Percentiles rank a stretch among this genome's conserved stretches.
phyloP scores from a whole-genome alignment of 306 rosid species.

The Glycine soja region DNA sequence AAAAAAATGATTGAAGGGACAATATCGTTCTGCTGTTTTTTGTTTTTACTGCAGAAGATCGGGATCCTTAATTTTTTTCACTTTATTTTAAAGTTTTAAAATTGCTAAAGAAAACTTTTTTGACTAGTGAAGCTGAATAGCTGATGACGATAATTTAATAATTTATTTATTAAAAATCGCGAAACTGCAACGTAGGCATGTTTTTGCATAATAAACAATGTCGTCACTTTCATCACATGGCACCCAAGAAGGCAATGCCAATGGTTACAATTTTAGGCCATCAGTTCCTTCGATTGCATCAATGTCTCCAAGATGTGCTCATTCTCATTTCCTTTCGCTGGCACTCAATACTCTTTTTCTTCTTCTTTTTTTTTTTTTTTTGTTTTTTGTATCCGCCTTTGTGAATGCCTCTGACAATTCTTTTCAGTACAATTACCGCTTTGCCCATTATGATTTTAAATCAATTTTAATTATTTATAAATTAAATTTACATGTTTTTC shows the following conservation, averaged over 20 bases:
- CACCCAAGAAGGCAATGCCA: not conserved
- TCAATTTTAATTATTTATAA: not conserved
- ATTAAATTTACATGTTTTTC: not conserved
- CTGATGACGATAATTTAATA: not conserved
- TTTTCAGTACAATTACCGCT: not conserved
- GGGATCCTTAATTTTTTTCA: not conserved
- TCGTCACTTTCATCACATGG: constrained; percentile 37
- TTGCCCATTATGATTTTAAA: constrained; percentile 1
- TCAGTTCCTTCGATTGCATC: not conserved
- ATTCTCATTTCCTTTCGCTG: not conserved
- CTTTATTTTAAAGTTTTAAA: not conserved
- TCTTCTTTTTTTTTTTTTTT: too few relatives aligned
- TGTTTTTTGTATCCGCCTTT: too few relatives aligned
- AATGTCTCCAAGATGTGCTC: constrained; percentile 45
- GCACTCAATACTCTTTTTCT: too few relatives aligned
- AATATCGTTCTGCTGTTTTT: too few relatives aligned
- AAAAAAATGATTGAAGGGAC: not conserved
- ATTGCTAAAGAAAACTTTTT: not conserved
- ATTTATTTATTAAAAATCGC: not conserved
- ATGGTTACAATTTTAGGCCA: not conserved
- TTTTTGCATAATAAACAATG: constrained; percentile 2
- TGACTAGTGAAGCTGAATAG: not conserved
- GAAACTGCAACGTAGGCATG: not conserved
- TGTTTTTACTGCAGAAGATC: not conserved
- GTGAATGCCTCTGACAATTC: not conserved